phyloP scores from a whole-genome alignment of 805 yeast species.

The Lachancea sp. region DNA sequence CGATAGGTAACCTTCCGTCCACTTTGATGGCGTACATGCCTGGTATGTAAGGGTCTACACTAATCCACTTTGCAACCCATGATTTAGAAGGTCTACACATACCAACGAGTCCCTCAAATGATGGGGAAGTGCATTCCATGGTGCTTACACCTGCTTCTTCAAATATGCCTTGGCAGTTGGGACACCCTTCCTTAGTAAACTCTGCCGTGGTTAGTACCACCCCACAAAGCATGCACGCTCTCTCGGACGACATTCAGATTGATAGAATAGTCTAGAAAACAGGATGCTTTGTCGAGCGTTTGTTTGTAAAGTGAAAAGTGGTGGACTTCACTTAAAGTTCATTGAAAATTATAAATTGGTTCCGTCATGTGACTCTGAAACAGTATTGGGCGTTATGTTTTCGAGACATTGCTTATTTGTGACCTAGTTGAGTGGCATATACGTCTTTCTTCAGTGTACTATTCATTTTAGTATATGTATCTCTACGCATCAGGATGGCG shows the following conservation, averaged over 20 bases:
- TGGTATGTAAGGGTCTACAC: slow-evolving; percentile 80
- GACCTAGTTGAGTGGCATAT: too few species aligned
- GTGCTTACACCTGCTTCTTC: slow-evolving; percentile 80
- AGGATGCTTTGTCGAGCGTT: too few species aligned
- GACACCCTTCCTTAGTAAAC: slow-evolving; percentile 85
- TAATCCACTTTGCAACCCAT: slow-evolving; percentile 96
- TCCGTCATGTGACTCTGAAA: too few species aligned
- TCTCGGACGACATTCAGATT: slow-evolving; percentile 45
- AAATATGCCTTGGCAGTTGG: slow-evolving; percentile 88
- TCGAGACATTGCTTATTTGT: too few species aligned
- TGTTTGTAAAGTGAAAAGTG: too few species aligned
- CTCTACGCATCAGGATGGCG: too few species aligned
- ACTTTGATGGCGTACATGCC: slow-evolving; percentile 94
- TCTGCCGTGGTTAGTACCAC: slow-evolving; percentile 74
- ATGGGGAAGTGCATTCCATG: slow-evolving; percentile 90
- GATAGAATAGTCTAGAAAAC: too few species aligned
- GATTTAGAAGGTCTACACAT: slow-evolving; percentile 76
- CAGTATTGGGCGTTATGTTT: too few species aligned
- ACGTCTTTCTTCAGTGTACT: too few species aligned
- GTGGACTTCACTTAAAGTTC: too few species aligned
- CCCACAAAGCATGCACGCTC: slow-evolving; percentile 98
- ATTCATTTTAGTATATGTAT: too few species aligned
- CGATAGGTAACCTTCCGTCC: slow-evolving; percentile 85
- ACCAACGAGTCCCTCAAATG: slow-evolving; percentile 93
- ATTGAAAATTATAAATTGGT: too few species aligned